These are phyloP conservation scores for Trametes sanguinea DNA, from an alignment of 768 basidiomycete species.

Conservation along the genomic window DNA sequence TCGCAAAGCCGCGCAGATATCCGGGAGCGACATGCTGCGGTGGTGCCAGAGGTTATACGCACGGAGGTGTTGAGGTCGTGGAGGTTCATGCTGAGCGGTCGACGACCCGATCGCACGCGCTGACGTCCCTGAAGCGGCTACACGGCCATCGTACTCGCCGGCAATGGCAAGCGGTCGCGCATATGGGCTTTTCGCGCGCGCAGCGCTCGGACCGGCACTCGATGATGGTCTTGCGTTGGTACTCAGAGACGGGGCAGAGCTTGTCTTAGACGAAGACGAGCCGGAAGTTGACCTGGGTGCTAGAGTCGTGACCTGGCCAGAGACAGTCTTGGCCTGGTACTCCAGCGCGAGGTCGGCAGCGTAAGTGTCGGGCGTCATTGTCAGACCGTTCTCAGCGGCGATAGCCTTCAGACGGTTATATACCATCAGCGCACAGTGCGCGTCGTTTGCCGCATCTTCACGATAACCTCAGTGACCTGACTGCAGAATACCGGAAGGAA, in stretches of 20 bases:
- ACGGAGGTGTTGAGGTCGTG: constrained; percentile 38
- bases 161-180: not conserved
- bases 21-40: constrained; percentile 36
- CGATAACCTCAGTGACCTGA: not conserved
- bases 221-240: not conserved
- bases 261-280: not conserved
- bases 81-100: not conserved
- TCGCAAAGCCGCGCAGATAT: constrained; percentile 43
- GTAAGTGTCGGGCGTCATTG: constrained; percentile 26
- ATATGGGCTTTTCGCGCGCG: not conserved
- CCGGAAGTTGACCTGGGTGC: not conserved
- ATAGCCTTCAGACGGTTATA: constrained; percentile 40
- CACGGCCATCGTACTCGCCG: too few species aligned
- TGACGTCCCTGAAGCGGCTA: too few species aligned
- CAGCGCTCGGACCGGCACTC: not conserved
- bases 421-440: constrained; percentile 48
- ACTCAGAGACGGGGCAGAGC: not conserved
- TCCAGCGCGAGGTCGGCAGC: constrained; percentile 33
- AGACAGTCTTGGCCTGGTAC: constrained; percentile 2
- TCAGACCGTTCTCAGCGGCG: constrained; percentile 28
- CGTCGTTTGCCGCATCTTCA: constrained; percentile 55
- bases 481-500: not conserved
- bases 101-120: not conserved
- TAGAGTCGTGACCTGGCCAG: not conserved
- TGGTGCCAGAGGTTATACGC: constrained; percentile 50